Conservation (phyloP, 495 filamentous ascomycete genomes). For the Staphylotrichum tortipilum region DNA sequence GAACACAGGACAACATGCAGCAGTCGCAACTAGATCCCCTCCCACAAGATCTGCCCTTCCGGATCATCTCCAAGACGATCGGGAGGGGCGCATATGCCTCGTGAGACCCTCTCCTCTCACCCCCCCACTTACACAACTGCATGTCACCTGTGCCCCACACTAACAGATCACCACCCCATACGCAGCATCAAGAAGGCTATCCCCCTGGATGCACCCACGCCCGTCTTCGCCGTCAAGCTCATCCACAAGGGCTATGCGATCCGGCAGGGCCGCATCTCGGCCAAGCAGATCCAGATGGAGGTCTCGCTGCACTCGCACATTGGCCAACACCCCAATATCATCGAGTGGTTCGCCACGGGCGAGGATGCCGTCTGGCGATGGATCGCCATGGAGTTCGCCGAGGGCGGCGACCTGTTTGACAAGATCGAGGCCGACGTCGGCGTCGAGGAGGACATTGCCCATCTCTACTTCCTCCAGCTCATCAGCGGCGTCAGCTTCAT, state of each 20-base stretch:
- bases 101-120: conserved; percentile 42
- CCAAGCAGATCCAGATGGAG: conserved; percentile 83
- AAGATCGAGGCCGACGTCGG: conserved; percentile 98
- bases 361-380: conserved; percentile 89
- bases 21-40: conserved; percentile 87
- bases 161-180: conserved; percentile 12
- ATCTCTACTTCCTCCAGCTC: conserved; percentile 91
- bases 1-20: conserved; percentile 32
- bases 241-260: conserved; percentile 94
- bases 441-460: conserved; percentile 83
- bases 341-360: conserved; percentile 78
- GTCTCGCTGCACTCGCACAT: conserved; percentile 80
- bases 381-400: conserved; percentile 97
- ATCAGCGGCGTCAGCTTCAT: conserved; percentile 86
- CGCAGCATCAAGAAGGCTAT: conserved; percentile 87
- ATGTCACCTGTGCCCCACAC: conserved; percentile 10
- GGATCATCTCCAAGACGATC: conserved; percentile 91
- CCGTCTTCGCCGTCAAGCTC: conserved; percentile 94
- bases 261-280: conserved; percentile 76
- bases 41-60: conserved; percentile 79
- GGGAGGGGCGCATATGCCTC: conserved; percentile 95
- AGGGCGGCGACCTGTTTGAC: conserved; percentile 95
- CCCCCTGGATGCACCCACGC: conserved; percentile 55
- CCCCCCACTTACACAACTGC: conserved; percentile 1
- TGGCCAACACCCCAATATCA: conserved; percentile 83